phyloP scores from a whole-genome alignment of 2,329 filamentous ascomycete genomes.

The Monilinia polystroma region DNA sequence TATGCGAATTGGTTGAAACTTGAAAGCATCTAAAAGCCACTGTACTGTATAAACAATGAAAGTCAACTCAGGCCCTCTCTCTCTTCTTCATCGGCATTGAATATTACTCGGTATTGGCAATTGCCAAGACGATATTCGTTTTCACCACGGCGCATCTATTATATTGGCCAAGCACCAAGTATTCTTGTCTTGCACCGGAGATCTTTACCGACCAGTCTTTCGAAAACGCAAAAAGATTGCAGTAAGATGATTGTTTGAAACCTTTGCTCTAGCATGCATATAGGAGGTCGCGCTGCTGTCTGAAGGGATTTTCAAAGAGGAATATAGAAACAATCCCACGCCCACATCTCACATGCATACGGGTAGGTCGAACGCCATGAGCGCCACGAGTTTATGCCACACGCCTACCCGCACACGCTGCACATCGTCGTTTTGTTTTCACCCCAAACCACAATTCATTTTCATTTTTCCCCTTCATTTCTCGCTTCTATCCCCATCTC shows the following conservation, averaged over 20 bases:
- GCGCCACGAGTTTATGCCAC: conserved; percentile 5
- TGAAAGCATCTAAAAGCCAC: background rate
- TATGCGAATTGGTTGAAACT: background rate
- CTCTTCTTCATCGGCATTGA: background rate
- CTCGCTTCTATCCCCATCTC: conserved; percentile 8
- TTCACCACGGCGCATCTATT: conserved; percentile 1
- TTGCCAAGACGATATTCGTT: conserved; percentile 12
- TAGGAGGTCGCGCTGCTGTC: conserved; percentile 12
- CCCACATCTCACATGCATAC: background rate
- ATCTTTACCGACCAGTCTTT: conserved; percentile 5
- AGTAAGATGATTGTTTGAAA: conserved; percentile 1
- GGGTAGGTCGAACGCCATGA: conserved; percentile 4
- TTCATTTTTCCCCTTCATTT: conserved; percentile 15
- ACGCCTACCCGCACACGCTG: conserved; percentile 4
- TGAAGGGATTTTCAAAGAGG: background rate
- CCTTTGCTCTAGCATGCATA: background rate
- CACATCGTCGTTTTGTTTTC: background rate
- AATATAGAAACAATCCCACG: conserved; percentile 3
- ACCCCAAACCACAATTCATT: background rate
- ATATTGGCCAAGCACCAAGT: conserved; percentile 12
- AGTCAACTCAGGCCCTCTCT: background rate
- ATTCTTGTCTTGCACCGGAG: conserved; percentile 3
- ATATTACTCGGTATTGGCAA: conserved; percentile 7
- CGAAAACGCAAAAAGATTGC: background rate
- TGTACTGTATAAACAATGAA: background rate